phyloP scores from a whole-genome alignment of 2,329 filamentous ascomycete species.

The Byssoonygena ceratinophila region DNA sequence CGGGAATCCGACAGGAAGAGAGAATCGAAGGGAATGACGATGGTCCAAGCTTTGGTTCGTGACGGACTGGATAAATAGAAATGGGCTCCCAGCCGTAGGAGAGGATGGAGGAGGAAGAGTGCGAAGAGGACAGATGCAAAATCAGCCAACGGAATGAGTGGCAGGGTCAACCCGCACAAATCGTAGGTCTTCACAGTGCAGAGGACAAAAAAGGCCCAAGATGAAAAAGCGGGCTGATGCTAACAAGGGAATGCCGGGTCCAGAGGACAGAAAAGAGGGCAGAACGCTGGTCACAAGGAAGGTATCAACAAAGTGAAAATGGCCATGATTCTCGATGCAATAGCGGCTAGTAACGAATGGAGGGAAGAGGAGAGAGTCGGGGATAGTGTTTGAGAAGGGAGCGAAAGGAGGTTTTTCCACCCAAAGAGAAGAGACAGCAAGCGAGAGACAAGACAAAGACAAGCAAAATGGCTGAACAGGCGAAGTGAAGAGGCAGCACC shows the following conservation, averaged over 20 bases:
- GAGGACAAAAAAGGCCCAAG: too few species aligned
- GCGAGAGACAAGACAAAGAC: slow-evolving; percentile 4
- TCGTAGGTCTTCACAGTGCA: not conserved
- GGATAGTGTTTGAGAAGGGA: slow-evolving; percentile 1
- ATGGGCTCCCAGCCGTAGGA: too few species aligned
- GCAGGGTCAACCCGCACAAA: slow-evolving; percentile 13
- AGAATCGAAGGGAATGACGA: too few species aligned
- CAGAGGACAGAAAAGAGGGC: not conserved
- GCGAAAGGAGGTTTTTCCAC: not conserved
- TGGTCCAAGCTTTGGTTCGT: not conserved
- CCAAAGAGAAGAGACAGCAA: not conserved
- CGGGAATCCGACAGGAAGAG: not conserved
- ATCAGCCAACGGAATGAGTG: not conserved
- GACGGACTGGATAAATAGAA: not conserved
- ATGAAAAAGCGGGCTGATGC: not conserved
- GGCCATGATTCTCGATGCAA: not conserved
- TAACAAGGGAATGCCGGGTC: not conserved
- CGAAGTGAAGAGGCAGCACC: not conserved
- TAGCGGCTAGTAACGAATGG: not conserved
- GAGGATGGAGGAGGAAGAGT: not conserved
- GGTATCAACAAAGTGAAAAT: not conserved
- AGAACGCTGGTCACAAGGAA: not conserved
- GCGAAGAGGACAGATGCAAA: not conserved
- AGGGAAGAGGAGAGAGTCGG: not conserved
- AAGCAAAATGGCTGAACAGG: slow-evolving; percentile 6